phyloP scores from a whole-genome alignment of 2,329 filamentous ascomycete species.

The Stagonosporopsis chrysanthemi region DNA sequence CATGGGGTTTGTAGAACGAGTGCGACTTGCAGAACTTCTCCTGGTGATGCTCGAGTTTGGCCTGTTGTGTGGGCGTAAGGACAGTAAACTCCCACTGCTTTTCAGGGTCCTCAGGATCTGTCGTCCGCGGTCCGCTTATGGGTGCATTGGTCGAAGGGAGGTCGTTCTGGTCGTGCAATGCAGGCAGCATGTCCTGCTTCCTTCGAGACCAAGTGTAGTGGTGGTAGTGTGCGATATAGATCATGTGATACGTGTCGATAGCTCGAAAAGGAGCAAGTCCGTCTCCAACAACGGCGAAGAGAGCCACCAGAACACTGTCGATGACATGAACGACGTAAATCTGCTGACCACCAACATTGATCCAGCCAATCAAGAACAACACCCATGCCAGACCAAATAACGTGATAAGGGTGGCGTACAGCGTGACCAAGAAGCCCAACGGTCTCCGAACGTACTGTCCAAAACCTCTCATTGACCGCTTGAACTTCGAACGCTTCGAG shows the following conservation, averaged over 20 bases:
- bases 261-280: conserved; percentile 73
- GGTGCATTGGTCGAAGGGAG: conserved; percentile 60
- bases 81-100: conserved; percentile 64
- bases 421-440: conserved; percentile 81
- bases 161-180: conserved; percentile 73
- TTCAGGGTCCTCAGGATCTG: conserved; percentile 44
- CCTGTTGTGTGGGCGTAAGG: conserved; percentile 70
- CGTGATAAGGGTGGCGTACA: conserved; percentile 84
- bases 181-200: conserved; percentile 66
- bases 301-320: conserved; percentile 66
- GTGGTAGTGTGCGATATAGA: conserved; percentile 78
- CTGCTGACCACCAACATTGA: conserved; percentile 78
- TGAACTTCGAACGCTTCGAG: conserved; percentile 79
- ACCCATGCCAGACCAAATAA: conserved; percentile 89
- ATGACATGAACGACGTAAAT: conserved; percentile 64
- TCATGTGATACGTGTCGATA: conserved; percentile 88
- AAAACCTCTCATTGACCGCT: conserved; percentile 80
- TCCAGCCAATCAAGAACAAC: conserved; percentile 89
- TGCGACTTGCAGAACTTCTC: conserved; percentile 82
- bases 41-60: conserved; percentile 76
- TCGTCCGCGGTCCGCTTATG: conserved; percentile 51
- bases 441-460: conserved; percentile 78
- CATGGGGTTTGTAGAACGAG: conserved; percentile 88
- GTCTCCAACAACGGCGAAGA: conserved; percentile 70
- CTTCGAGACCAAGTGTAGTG: conserved; percentile 70